Evolutionary conservation across 2,329 filamentous ascomycete species (phyloP).

Genomic region (Laburnicola sp.): DNA sequence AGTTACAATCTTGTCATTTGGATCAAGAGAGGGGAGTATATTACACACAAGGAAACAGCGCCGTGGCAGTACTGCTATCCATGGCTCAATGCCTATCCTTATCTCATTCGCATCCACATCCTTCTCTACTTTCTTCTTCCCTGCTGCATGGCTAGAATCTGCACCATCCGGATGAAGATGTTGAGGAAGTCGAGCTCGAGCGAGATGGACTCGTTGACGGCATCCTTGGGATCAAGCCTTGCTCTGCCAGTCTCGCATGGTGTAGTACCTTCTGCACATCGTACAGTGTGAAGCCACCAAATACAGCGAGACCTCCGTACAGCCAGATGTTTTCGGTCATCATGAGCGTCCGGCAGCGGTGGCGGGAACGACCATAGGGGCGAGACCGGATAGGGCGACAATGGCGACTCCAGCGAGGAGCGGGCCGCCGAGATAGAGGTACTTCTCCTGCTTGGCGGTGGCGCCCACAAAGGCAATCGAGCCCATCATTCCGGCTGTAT

Average conservation of each 20-base stretch:
- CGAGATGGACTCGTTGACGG: constrained; percentile 93
- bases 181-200: constrained; percentile 98
- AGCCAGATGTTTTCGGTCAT: constrained; percentile 93
- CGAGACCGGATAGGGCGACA: constrained; percentile 87
- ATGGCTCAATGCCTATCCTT: not conserved
- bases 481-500: constrained; percentile 98
- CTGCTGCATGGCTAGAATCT: constrained; percentile 65
- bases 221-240: constrained; percentile 81
- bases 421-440: constrained; percentile 94
- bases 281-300: constrained; percentile 98
- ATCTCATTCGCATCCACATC: not conserved
- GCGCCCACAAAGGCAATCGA: constrained; percentile 91
- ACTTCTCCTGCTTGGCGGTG: constrained; percentile 99
- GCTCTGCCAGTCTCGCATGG: constrained; percentile 83
- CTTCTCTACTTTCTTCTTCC: constrained; percentile 44
- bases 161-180: constrained; percentile 96
- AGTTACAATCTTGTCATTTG: constrained; percentile 2
- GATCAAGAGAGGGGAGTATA: constrained; percentile 9
- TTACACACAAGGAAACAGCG: constrained; percentile 5
- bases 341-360: constrained; percentile 87
- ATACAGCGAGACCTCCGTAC: constrained; percentile 92
- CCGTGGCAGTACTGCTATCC: not conserved
- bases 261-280: constrained; percentile 94
- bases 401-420: constrained; percentile 91
- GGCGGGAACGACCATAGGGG: constrained; percentile 83